Conservation (phyloP, 2,329 filamentous ascomycete species). For the Talaromyces sp. region DNA sequence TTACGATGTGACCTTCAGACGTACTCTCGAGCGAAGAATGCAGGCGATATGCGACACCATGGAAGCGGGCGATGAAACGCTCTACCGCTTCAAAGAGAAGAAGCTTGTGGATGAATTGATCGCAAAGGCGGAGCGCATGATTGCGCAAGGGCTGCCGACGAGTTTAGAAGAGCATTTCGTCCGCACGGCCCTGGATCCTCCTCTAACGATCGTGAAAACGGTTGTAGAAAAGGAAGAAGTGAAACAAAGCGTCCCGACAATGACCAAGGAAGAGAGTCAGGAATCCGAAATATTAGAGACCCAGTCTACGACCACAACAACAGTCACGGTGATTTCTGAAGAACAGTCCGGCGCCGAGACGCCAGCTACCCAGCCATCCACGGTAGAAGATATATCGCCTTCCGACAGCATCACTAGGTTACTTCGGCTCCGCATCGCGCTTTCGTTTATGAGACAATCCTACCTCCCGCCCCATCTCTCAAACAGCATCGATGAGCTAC, state of each 20-base stretch:
- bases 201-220: conserved; percentile 63
- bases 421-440: conserved; percentile 43
- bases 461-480: conserved; percentile 40
- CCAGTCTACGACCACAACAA: conserved; percentile 26
- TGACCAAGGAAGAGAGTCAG: conserved; percentile 18
- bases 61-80: conserved; percentile 73
- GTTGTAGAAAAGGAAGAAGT: conserved; percentile 56
- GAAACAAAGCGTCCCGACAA: conserved; percentile 13
- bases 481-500: conserved; percentile 29
- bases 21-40: conserved; percentile 59
- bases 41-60: conserved; percentile 71
- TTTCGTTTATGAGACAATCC: conserved; percentile 46
- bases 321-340: conserved; percentile 20
- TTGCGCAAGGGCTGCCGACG: conserved; percentile 58
- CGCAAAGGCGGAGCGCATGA: conserved; percentile 65
- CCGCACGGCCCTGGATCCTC: conserved; percentile 66
- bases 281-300: conserved; percentile 23
- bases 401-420: conserved; percentile 36
- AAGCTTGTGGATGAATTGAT: conserved; percentile 64
- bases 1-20: conserved; percentile 32
- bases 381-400: conserved; percentile 18
- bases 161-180: conserved; percentile 87
- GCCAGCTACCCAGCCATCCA: conserved; percentile 30
- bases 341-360: conserved; percentile 30
- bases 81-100: conserved; percentile 71